Evolutionary conservation across 208 protist species (phyloP), one percentile per base, ranked within the genome.

Genomic region (Acanthamoeba lenticulata): DNA sequence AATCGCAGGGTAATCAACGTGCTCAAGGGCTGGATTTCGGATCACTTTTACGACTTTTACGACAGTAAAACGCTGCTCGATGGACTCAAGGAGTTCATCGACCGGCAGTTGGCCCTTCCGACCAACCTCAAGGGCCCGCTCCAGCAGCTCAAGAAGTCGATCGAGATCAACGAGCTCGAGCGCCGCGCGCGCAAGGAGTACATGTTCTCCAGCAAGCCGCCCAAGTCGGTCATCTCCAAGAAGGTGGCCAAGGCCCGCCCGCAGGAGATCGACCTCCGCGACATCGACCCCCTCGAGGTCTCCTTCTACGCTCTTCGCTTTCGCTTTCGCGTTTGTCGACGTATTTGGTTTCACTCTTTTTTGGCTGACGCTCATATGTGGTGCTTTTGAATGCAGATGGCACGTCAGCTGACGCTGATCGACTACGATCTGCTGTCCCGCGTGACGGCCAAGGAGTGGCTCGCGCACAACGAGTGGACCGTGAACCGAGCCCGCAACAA

Each of bases 11-110:
- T 93, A 11, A 44, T 72, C 88, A 79, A 72, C 65, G 88, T 92
- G 62, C 88, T 92, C 72, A 83, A 88, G 93, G 21, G 36, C 24
- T 90, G 69, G 72, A 40, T 85, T 1, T 32, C 29, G 52, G n/a
- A 77, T 34, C 88, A 92, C 62, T 92, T 92, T 38, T 72, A 72
- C 44, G 88, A 92, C 62, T 92, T 92, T 42, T 42, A 49, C 40
- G 57, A 77, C 24, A 57, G 27, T 38, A 79, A 34, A n/a, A 36
- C 62, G 55, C 88, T 92, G 24, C 38, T 79, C 34, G 42, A 77
- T n/a, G 55, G 17, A 17, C 88, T 92, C 86, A 92, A 92, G n/a
- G 36, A 52, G 4, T 92, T 92, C 74, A 15, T 92, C 19, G 86
- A 92, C 29, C 45, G 32, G 7, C 34, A 44, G 57, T 34, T 92